Evolutionary conservation across 208 protist genomes (phyloP).

Genomic region (Leishmania lainsoni): DNA sequence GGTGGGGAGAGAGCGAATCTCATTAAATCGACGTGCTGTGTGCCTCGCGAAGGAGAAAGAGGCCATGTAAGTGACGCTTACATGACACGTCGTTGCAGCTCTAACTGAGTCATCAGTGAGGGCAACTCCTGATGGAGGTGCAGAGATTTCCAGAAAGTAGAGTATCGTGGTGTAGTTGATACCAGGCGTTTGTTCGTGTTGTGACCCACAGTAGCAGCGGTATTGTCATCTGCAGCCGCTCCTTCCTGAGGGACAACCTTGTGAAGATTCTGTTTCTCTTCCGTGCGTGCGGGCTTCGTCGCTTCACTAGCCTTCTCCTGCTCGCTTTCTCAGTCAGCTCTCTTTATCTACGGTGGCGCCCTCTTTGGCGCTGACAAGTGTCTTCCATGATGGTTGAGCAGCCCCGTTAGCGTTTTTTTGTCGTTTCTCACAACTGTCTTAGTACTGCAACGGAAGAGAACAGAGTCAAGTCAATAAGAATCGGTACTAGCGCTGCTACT

Average conservation of each 20-base stretch:
- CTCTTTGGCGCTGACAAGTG: not conserved
- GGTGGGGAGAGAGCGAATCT: not conserved
- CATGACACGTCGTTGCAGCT: not conserved
- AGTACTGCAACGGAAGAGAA: not conserved
- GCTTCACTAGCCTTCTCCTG: not conserved
- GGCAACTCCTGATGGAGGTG: not conserved
- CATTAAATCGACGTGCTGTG: not conserved
- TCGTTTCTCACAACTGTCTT: not conserved
- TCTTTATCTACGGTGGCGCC: not conserved
- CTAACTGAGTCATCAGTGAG: not conserved
- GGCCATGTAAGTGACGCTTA: not conserved
- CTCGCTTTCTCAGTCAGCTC: not conserved
- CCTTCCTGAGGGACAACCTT: not conserved
- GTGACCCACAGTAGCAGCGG: not conserved
- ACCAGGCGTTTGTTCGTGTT: not conserved
- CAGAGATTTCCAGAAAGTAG: not conserved
- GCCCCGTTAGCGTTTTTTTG: not conserved
- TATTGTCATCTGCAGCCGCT: not conserved
- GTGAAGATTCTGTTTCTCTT: not conserved
- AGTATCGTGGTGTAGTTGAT: not conserved
- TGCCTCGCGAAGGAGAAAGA: not conserved
- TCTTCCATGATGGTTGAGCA: not conserved
- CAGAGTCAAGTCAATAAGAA: not conserved
- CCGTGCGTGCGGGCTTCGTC: not conserved
- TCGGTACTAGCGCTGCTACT: not conserved